These are phyloP conservation scores for Begonia peltatifolia DNA, from an alignment of 306 rosid species.

Conservation along the genomic window DNA sequence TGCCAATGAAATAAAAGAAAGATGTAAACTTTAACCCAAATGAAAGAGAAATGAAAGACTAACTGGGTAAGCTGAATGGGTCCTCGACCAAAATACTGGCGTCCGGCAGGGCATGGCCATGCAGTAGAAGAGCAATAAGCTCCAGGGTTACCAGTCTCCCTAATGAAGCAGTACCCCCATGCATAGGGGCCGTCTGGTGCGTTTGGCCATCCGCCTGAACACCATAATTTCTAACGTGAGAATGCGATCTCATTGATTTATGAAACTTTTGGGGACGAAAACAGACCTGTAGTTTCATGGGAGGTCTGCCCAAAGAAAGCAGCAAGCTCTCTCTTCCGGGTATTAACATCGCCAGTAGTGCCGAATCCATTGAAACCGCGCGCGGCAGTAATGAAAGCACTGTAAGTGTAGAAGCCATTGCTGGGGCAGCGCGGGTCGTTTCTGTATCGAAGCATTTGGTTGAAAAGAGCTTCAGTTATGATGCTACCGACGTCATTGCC, in stretches of 20 bases:
- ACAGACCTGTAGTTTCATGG: slow-evolving; percentile 22
- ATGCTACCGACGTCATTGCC: slow-evolving; percentile 3
- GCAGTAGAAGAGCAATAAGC: slow-evolving; percentile 21
- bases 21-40: too few relatives aligned
- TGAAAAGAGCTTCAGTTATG: slow-evolving; percentile 13
- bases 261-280: neutral
- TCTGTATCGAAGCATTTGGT: slow-evolving; percentile 22
- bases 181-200: slow-evolving; percentile 42
- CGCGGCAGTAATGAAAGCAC: slow-evolving; percentile 33
- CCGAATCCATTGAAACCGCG: slow-evolving; percentile 21
- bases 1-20: too few relatives aligned
- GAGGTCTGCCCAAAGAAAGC: slow-evolving; percentile 29
- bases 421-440: slow-evolving; percentile 17
- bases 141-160: slow-evolving; percentile 13
- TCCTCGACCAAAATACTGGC: slow-evolving; percentile 52
- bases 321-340: slow-evolving; percentile 21
- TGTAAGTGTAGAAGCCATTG: slow-evolving; percentile 31
- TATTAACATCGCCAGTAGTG: slow-evolving; percentile 14
- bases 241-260: neutral
- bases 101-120: slow-evolving; percentile 37
- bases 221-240: neutral
- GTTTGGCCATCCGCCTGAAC: slow-evolving; percentile 19
- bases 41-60: neutral
- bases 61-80: slow-evolving; percentile 56
- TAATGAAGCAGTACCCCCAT: slow-evolving; percentile 46